Conservation (phyloP, 306 rosid genomes). For the Inga laurina region DNA sequence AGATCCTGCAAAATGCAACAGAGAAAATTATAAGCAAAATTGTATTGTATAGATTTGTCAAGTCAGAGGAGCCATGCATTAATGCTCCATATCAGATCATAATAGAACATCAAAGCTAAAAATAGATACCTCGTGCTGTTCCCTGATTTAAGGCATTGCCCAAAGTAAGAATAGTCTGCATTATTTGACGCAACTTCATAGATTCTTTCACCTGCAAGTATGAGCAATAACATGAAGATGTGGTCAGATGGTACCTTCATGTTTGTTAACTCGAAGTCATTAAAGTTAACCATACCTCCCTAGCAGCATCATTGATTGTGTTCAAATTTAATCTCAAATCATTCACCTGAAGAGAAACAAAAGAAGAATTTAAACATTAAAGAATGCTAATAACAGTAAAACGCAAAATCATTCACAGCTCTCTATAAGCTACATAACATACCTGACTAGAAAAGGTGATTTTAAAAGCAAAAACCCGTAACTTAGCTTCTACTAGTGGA, state of each 20-base stretch:
- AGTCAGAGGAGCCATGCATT: slow-evolving; percentile 14
- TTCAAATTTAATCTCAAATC: slow-evolving; percentile 75
- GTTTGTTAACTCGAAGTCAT: slow-evolving; percentile 31
- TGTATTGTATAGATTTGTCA: slow-evolving; percentile 13
- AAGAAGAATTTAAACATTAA: slow-evolving; percentile 30
- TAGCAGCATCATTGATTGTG: slow-evolving; percentile 79
- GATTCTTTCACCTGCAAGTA: slow-evolving; percentile 90
- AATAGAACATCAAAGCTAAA: slow-evolving; percentile 15
- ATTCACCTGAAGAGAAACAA: slow-evolving; percentile 56
- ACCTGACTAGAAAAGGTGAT: slow-evolving; percentile 91
- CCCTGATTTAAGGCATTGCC: slow-evolving; percentile 99
- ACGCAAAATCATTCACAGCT: slow-evolving; percentile 20
- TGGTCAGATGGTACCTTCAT: slow-evolving; percentile 17
- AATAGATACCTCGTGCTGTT: slow-evolving; percentile 79
- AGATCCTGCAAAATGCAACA: slow-evolving; percentile 68
- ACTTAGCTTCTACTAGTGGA: slow-evolving; percentile 92
- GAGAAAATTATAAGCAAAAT: slow-evolving; percentile 28
- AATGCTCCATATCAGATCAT: slow-evolving; percentile 26
- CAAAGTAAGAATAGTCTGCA: slow-evolving; percentile 97
- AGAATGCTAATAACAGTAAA: slow-evolving; percentile 22
- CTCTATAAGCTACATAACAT: slow-evolving; percentile 28
- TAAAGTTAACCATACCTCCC: slow-evolving; percentile 63
- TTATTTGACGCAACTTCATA: slow-evolving; percentile 85
- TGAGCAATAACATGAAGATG: slow-evolving; percentile 28
- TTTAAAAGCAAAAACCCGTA: slow-evolving; percentile 95